Base-by-base conservation (phyloP, 257 asterid genomes). In the Gentiana macrophylla region DNA sequence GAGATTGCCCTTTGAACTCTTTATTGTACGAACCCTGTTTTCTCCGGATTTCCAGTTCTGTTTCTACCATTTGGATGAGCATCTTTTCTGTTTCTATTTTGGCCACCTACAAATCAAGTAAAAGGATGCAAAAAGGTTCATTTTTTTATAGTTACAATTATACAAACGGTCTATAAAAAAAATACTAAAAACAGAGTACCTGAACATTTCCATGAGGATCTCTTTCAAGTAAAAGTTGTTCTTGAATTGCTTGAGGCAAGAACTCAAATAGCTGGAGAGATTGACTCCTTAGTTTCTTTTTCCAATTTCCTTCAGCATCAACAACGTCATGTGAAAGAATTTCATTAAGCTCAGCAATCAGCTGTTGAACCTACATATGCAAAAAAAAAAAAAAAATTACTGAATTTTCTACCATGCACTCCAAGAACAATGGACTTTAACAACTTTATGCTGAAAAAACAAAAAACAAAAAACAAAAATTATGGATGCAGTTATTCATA, bases 131-230 rank as follows among this genome's bases (percentile, higher is more conserved):
- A 5, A 5, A 41, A 41, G 46, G 46, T 41, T 4, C 12, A 24
- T 24, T 24, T 24, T 24, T 24, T 24, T 24, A 24, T 24, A 24
- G 24, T 24, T 24, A 4, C 8, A 41, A 41, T 24, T 24, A 41
- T 41, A 41, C 5, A 41, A 41, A 10, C 24, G 24, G 24, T n/a
- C 24, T 13, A 50, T 4, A 35, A 2, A 38, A 50, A 12, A 43
- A 8, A 38, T 41, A 41, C 46, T 41, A 41, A 7, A 41, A n/a
- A 12, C 38, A 43, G 49, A 15, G 33, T 56, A 86, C 97, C 90
- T 91, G 98, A 62, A 92, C 99, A 58, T 92, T 92, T 62, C 99
- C 99, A 32, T 92, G 97, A 55, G 99, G 99, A 73, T 92, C 99
- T 73, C 99, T 88, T 79, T 92, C 97, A 32, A 92, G 99, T 75